Evolutionary conservation across 805 yeast species (phyloP), one percentile per base, ranked within the genome.

Genomic region (Tetrapisispora namnaoensis): DNA sequence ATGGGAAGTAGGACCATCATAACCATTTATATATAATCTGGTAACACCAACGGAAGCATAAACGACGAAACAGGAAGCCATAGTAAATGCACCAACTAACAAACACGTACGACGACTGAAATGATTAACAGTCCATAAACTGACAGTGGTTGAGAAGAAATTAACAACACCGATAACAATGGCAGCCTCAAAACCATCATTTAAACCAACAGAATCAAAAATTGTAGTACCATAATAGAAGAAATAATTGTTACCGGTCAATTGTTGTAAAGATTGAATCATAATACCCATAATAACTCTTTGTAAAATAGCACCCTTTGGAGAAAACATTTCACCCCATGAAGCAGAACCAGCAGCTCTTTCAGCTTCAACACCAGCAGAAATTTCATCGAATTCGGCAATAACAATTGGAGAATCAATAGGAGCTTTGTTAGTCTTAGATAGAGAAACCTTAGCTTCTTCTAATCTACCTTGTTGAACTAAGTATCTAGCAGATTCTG

Each of bases 401-500:
- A 68, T 63, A 36, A 78, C 78, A 41, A 71, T 69, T 41, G 71
- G 71, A 51, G 74, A 73, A 48, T 77, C 78, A 11, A 66, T 51
- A 2, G 70, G 53, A 34, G 71, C 67, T 57, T 73, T 75, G 70
- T 81, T 81, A 51, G 80, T 71, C 49, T 58, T 72, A 44, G 79
- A 70, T 54, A 82, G 64, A n/a, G 83, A 74, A 5, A 53, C 51
- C 58, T 66, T 75, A 41, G 87, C 87, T 50, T 77, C 79, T 36
- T 77, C 82, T 36, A 71, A 53, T 55, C 67, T 74, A 51, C 72
- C 74, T 53, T 69, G 68, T 67, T 78, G 80, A 50, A 75, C 70
- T 61, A 78, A 71, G 68, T 63, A 82, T 60, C 85, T 70, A 53
- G 88, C 84, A 34, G 86, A 79, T 68, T 82, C 89, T 35, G 88